Evolutionary conservation across 2,329 filamentous ascomycete genomes (phyloP).

Genomic region (Diaporthe citriasiana): DNA sequence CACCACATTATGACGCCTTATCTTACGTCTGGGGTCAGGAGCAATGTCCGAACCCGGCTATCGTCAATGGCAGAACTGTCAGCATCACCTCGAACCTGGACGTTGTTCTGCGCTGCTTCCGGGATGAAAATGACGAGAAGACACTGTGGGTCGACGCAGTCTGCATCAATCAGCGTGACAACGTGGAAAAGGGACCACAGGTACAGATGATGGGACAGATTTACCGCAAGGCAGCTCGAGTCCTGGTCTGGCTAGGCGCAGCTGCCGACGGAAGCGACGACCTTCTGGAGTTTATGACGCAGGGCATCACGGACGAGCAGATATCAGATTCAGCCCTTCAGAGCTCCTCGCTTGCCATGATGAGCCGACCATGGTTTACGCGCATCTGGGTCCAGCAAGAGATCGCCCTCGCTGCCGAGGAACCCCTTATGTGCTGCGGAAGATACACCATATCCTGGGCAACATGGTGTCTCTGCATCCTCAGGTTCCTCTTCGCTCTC

Average conservation of each 20-base stretch:
- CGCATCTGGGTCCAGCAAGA: conserved; percentile 47
- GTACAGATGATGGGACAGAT: conserved; percentile 45
- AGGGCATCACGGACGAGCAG: background rate
- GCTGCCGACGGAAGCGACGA: conserved; percentile 39
- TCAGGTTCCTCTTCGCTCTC: background rate
- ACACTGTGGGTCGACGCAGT: conserved; percentile 46
- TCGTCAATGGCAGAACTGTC: conserved; percentile 35
- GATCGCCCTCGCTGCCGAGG: conserved; percentile 40
- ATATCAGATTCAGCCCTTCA: background rate
- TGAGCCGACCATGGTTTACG: conserved; percentile 35
- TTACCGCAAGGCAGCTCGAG: conserved; percentile 41
- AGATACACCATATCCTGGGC: background rate
- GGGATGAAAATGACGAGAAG: background rate
- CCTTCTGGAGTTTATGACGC: background rate
- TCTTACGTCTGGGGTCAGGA: conserved; percentile 45
- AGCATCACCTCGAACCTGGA: conserved; percentile 42
- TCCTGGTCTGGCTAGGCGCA: conserved; percentile 45
- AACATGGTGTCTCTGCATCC: background rate
- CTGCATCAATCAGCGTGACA: conserved; percentile 47
- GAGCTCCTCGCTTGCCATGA: background rate
- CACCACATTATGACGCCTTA: conserved; percentile 43
- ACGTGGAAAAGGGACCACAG: conserved; percentile 43
- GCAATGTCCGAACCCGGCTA: conserved; percentile 30
- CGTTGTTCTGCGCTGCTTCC: conserved; percentile 34
- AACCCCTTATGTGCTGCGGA: conserved; percentile 17